Evolutionary conservation across 768 basidiomycete genomes (phyloP).

Genomic region (Collybia sordida): DNA sequence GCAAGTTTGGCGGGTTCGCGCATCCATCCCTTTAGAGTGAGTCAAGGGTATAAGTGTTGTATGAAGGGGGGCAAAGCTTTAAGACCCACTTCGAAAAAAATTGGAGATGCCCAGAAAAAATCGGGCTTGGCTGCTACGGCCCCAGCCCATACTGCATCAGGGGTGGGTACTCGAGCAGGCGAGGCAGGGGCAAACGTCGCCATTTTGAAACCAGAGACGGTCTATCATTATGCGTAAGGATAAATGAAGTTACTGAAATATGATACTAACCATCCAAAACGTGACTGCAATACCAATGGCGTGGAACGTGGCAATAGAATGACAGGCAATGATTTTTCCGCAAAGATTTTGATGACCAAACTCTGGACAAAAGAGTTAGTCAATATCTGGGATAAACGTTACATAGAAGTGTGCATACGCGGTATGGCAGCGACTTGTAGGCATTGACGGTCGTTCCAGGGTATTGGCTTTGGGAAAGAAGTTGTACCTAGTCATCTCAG

Average conservation of each 20-base stretch:
- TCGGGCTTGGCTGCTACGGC: constrained; percentile 5
- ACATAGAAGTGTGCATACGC: constrained; percentile 5
- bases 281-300: constrained; percentile 4
- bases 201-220: constrained; percentile 5
- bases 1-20: constrained; percentile 11
- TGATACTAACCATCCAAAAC: constrained; percentile 2
- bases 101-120: constrained; percentile 13
- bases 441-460: constrained; percentile 11
- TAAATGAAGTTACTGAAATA: background rate
- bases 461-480: constrained; percentile 23
- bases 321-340: constrained; percentile 1
- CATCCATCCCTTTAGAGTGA: constrained; percentile 19
- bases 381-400: background rate
- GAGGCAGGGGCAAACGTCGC: constrained; percentile 8
- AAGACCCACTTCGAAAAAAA: constrained; percentile 20
- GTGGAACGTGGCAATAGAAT: constrained; percentile 6
- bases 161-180: constrained; percentile 12
- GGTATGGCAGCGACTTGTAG: constrained; percentile 15
- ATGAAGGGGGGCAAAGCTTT: no score
- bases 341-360: constrained; percentile 3
- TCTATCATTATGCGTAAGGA: background rate
- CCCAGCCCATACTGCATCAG: constrained; percentile 15
- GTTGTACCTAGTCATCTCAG: constrained; percentile 17
- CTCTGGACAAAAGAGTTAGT: background rate
- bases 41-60: background rate